Evolutionary conservation across 257 asterid species (phyloP), one percentile per base, ranked within the genome.

Genomic region (Thymus mandschuricus): DNA sequence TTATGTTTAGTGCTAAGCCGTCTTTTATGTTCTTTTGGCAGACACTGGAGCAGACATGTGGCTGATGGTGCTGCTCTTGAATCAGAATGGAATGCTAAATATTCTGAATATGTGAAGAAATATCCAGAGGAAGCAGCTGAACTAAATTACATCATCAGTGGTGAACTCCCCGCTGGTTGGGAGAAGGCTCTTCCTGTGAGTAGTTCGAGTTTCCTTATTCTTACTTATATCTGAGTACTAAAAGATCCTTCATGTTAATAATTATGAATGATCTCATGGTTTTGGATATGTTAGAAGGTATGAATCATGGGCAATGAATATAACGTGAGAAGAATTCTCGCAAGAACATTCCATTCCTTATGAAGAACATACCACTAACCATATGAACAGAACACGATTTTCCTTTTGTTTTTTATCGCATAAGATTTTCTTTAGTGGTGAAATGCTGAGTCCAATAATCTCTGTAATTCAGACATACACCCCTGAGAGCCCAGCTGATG

Each of bases 31-130:
- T 76, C 54, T 59, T 71, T 28, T 65, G 80, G 78, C 77, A 94
- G 98, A 72, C 96, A 94, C 60, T 94, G 98, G 98, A 80, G 96
- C 84, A 88, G 92, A 28, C 99, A 88, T 74, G 48, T 66, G 64
- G 78, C 96, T 9, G 82, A 76, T n/a, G 99, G 99, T 64, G 99
- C 98, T 77, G 77, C 92, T 66, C 66, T 80, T 68, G 99, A 91
- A 88, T 85, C 93, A 60, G 95, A 90, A 70, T 94, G 99, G 99
- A 92, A 88, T 69, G 77, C 98, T 66, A 95, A 87, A 72, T 92
- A 86, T 66, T 86, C 93, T 4, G 96, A 87, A 66, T 95, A 91
- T 34, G 95, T 83, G 81, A 92, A 89, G 86, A 95, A 95, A 75
- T 88, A 86, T 49, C 86, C 89, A 1, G 96, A 85, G 71, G 96